Evolutionary conservation across 352 stramenopile genomes (phyloP).

Genomic region (Globisporangium spiculum): DNA sequence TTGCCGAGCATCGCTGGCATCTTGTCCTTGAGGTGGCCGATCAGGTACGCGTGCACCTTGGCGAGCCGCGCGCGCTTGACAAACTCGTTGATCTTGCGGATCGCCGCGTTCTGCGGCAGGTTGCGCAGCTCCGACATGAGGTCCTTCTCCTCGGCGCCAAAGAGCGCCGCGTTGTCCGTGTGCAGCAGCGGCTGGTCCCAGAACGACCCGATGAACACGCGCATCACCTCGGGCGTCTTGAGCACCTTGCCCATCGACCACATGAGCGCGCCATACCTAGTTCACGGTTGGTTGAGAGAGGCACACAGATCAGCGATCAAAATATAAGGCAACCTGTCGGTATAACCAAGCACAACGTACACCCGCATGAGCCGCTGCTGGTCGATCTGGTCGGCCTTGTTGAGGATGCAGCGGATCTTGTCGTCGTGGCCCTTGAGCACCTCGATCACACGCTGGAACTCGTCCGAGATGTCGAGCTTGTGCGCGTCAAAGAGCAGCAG

Average conservation of each 20-base stretch:
- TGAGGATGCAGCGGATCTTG: conserved; percentile 98
- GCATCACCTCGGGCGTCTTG: conserved; percentile 96
- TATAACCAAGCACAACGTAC: conserved; percentile 34
- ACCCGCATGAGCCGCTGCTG: conserved; percentile 96
- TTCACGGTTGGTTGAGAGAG: neutral
- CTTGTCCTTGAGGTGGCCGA: conserved; percentile 94
- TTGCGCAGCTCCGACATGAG: conserved; percentile 96
- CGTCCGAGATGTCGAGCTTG: conserved; percentile 99
- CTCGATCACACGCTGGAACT: conserved; percentile 98
- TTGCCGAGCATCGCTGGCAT: conserved; percentile 98
- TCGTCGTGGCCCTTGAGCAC: conserved; percentile 96
- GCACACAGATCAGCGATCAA: neutral
- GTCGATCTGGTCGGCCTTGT: conserved; percentile 99
- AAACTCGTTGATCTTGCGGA: conserved; percentile 94
- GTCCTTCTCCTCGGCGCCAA: conserved; percentile 96
- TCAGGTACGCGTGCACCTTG: conserved; percentile 97
- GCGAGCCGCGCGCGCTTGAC: conserved; percentile 94
- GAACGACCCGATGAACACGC: conserved; percentile 98
- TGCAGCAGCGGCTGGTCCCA: conserved; percentile 90
- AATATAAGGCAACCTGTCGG: neutral
- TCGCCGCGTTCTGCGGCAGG: conserved; percentile 94
- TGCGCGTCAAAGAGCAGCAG: conserved; percentile 99
- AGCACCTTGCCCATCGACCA: conserved; percentile 98
- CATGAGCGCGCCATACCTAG: conserved; percentile 97
- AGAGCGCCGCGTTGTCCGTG: conserved; percentile 92